phyloP scores from a whole-genome alignment of 2,329 filamentous ascomycete species.

The Metarhizium sp. region DNA sequence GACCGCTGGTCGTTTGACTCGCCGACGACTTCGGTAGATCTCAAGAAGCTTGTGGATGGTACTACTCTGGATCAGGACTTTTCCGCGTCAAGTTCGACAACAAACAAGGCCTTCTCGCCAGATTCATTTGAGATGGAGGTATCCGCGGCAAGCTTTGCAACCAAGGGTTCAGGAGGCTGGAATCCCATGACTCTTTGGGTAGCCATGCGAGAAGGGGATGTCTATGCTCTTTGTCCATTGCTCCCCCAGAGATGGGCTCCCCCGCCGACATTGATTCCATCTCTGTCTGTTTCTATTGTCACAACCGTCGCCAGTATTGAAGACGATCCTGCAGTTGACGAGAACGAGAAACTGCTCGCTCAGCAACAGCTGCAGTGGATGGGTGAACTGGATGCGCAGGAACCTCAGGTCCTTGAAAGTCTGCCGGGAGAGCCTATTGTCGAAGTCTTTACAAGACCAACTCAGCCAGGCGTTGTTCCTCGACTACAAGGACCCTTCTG shows the following conservation, averaged over 20 bases:
- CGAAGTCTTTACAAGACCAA: conserved; percentile 49
- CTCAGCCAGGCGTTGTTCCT: conserved; percentile 47
- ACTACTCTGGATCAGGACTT: conserved; percentile 77
- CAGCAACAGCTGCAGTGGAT: conserved; percentile 61
- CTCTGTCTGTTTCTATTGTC: conserved; percentile 73
- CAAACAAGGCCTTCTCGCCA: conserved; percentile 75
- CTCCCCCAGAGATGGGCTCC: conserved; percentile 81
- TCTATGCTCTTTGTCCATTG: conserved; percentile 88
- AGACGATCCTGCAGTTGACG: conserved; percentile 45
- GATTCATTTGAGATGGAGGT: conserved; percentile 92
- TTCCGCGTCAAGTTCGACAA: conserved; percentile 61
- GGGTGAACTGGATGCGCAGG: conserved; percentile 54
- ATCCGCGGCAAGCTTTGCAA: conserved; percentile 73
- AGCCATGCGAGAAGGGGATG: conserved; percentile 86
- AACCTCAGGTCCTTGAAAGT: conserved; percentile 45
- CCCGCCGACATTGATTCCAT: conserved; percentile 66
- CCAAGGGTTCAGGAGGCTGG: conserved; percentile 68
- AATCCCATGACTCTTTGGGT: conserved; percentile 94
- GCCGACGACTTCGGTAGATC: conserved; percentile 73
- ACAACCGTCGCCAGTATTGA: conserved; percentile 58
- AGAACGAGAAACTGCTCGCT: conserved; percentile 44
- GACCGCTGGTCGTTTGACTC: conserved; percentile 83
- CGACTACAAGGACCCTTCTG: conserved; percentile 55
- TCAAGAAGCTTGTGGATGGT: conserved; percentile 82
- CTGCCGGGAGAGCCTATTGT: conserved; percentile 36